Percentiles rank a stretch among this genome's conserved stretches.
phyloP scores from a whole-genome alignment of 768 basidiomycete species.

The Tricholoma bakamatsutake region DNA sequence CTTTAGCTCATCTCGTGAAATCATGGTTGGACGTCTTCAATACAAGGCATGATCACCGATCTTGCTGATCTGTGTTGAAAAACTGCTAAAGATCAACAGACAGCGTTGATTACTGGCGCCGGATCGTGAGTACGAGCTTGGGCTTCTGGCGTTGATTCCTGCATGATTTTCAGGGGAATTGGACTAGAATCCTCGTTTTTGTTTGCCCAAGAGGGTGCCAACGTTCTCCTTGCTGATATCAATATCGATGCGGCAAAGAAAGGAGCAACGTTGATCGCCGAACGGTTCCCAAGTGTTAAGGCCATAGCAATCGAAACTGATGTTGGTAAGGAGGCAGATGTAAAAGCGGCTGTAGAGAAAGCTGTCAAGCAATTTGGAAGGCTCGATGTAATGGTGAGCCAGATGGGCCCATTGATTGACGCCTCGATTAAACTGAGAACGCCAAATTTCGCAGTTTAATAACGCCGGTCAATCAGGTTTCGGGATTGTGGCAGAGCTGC shows the following conservation, averaged over 20 bases:
- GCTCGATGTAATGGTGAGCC: slow-evolving; percentile 85
- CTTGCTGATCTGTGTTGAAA: not conserved
- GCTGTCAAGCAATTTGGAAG: slow-evolving; percentile 88
- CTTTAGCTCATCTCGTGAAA: slow-evolving; percentile 1
- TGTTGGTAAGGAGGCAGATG: slow-evolving; percentile 82
- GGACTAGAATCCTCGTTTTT: slow-evolving; percentile 93
- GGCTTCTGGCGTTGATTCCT: slow-evolving; percentile 13
- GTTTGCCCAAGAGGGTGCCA: slow-evolving; percentile 93
- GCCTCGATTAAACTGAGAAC: not conserved
- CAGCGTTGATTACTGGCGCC: slow-evolving; percentile 81
- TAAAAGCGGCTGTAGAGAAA: slow-evolving; percentile 74
- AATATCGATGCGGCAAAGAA: slow-evolving; percentile 71
- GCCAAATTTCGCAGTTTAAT: slow-evolving; percentile 61
- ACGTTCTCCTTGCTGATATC: slow-evolving; percentile 84
- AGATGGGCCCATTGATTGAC: not conserved
- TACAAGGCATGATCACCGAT: slow-evolving; percentile 42
- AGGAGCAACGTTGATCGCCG: slow-evolving; percentile 53
- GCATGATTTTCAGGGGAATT: slow-evolving; percentile 63
- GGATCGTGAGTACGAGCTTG: slow-evolving; percentile 59
- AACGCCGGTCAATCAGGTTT: slow-evolving; percentile 59
- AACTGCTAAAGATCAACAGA: slow-evolving; percentile 29
- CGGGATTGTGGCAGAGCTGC: not conserved
- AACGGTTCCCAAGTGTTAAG: slow-evolving; percentile 65
- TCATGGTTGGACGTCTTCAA: slow-evolving; percentile 64
- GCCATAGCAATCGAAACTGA: slow-evolving; percentile 72